Percentiles rank a stretch among this genome's conserved stretches.
Conservation (phyloP, 2,329 filamentous ascomycete genomes). For the Claviceps paspali region DNA sequence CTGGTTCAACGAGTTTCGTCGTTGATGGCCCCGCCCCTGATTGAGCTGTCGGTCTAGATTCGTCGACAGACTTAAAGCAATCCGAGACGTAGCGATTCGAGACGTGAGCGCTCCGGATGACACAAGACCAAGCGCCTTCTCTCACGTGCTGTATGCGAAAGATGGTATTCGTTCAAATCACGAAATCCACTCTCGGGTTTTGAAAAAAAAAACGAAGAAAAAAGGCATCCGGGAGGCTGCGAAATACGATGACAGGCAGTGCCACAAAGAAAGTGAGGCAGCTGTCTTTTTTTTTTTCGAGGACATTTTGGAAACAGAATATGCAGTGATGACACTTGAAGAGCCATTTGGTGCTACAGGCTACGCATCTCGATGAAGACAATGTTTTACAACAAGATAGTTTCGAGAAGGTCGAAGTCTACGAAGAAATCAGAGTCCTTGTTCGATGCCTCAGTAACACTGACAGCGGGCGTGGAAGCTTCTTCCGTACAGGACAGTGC, state of each 20-base stretch:
- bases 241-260: too few relatives aligned
- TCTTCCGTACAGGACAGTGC: neutral
- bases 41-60: conserved; percentile 6
- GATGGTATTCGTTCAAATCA: too few relatives aligned
- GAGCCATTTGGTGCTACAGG: conserved; percentile 9
- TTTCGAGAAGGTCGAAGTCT: conserved; percentile 8
- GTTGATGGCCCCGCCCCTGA: conserved; percentile 21
- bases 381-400: conserved; percentile 11
- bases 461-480: neutral
- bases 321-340: conserved; percentile 12
- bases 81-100: conserved; percentile 3
- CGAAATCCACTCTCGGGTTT: too few relatives aligned
- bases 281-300: conserved; percentile 7
- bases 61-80: conserved; percentile 9
- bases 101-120: conserved; percentile 9
- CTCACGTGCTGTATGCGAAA: too few relatives aligned
- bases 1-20: too few relatives aligned
- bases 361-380: conserved; percentile 8
- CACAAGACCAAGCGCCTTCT: neutral
- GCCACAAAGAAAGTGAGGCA: conserved; percentile 1
- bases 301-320: conserved; percentile 2
- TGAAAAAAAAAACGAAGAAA: too few relatives aligned
- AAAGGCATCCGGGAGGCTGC: too few relatives aligned
- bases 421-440: conserved; percentile 9
- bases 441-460: conserved; percentile 1